Evolutionary conservation across 495 filamentous ascomycete species (phyloP).

Genomic region (Podospora didyma): DNA sequence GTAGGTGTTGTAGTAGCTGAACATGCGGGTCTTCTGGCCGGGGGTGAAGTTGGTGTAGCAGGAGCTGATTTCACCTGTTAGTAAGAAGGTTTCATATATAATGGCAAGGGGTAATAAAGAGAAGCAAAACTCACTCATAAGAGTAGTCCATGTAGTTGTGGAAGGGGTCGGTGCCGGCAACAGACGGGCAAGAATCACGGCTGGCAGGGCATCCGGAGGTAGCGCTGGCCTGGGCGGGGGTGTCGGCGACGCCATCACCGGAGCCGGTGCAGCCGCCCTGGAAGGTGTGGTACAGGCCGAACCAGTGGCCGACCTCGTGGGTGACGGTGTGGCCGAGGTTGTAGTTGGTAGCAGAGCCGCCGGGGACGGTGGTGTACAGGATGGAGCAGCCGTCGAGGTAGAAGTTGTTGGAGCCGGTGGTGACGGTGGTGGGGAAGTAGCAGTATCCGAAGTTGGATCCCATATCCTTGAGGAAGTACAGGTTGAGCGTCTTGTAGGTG

Average conservation of each 20-base stretch:
- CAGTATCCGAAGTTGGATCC: conserved; percentile 55
- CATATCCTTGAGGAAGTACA: conserved; percentile 58
- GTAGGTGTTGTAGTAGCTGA: conserved; percentile 38
- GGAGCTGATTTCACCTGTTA: conserved; percentile 12
- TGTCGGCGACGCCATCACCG: conserved; percentile 58
- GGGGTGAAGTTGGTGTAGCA: conserved; percentile 47
- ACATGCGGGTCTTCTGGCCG: conserved; percentile 42
- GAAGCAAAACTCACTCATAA: conserved; percentile 40
- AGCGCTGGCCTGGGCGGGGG: conserved; percentile 48
- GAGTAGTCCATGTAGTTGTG: conserved; percentile 66
- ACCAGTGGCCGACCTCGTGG: conserved; percentile 67
- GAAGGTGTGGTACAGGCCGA: conserved; percentile 63
- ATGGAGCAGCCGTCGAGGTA: conserved; percentile 58
- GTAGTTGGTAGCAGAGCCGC: conserved; percentile 46
- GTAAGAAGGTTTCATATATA: neutral
- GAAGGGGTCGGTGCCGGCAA: conserved; percentile 52
- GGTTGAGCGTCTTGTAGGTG: conserved; percentile 56
- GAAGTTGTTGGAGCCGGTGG: conserved; percentile 34
- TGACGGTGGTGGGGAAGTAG: conserved; percentile 41
- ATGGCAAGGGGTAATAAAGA: neutral
- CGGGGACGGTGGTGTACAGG: conserved; percentile 50
- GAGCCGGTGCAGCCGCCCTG: conserved; percentile 54
- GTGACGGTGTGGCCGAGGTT: conserved; percentile 57
- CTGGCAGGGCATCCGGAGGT: conserved; percentile 55
- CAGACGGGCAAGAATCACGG: conserved; percentile 50